Evolutionary conservation across 2,329 filamentous ascomycete genomes (phyloP).

Genomic region (Sporothrix schenckii): DNA sequence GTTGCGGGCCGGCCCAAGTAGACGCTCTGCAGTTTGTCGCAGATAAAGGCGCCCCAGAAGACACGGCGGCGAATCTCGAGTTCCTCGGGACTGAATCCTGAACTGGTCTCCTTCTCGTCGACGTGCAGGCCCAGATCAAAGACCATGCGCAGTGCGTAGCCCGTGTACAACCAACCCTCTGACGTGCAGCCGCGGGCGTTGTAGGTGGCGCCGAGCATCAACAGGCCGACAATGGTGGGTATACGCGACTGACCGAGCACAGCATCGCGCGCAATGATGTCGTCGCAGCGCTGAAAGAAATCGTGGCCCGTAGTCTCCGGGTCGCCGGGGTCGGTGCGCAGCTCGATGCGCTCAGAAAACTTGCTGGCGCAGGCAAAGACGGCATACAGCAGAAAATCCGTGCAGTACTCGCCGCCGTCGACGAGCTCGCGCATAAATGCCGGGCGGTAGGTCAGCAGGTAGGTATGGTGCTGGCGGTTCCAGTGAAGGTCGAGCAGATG

Average conservation of each 20-base stretch:
- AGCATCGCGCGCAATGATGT: conserved; percentile 35
- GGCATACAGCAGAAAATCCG: conserved; percentile 46
- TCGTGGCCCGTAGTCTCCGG: conserved; percentile 36
- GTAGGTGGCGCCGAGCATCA: conserved; percentile 40
- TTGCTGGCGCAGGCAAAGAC: conserved; percentile 42
- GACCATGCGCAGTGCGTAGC: conserved; percentile 48
- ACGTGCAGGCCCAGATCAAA: conserved; percentile 45
- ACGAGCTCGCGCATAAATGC: conserved; percentile 45
- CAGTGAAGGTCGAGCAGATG: conserved; percentile 48
- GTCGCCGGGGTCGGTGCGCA: conserved; percentile 35
- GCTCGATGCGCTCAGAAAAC: conserved; percentile 38
- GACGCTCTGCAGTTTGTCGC: conserved; percentile 43
- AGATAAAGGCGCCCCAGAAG: conserved; percentile 45
- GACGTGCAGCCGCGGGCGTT: conserved; percentile 38
- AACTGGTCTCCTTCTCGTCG: background rate
- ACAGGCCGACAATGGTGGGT: conserved; percentile 39
- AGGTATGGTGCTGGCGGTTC: conserved; percentile 47
- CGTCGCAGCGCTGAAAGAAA: conserved; percentile 39
- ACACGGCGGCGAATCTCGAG: conserved; percentile 42
- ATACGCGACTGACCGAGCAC: conserved; percentile 37
- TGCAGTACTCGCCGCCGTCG: conserved; percentile 44
- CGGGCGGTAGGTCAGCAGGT: conserved; percentile 46
- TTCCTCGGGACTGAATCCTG: conserved; percentile 33
- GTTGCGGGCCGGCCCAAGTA: conserved; percentile 44
- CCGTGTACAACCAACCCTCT: conserved; percentile 48